phyloP scores from a whole-genome alignment of 2,329 filamentous ascomycete species.

The Aurifilum marmelostoma region DNA sequence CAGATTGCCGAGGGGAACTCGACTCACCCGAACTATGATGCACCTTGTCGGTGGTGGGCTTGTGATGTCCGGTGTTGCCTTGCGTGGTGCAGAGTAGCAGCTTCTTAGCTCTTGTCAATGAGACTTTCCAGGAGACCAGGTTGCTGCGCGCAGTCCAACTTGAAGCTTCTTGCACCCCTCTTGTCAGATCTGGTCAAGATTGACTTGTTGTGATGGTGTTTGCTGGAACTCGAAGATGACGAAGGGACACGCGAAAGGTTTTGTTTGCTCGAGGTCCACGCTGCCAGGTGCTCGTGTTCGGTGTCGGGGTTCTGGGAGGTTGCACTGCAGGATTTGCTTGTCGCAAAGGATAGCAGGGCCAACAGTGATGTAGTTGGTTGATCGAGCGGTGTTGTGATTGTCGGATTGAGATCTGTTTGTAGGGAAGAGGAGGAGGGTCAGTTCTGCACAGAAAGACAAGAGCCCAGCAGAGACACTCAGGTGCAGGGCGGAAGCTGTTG shows the following conservation, averaged over 20 bases:
- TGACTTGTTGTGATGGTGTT: neutral
- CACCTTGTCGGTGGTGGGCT: neutral
- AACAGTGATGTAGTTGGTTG: neutral
- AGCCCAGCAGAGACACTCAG: neutral
- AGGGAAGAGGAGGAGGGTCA: neutral
- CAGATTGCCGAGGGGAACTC: neutral
- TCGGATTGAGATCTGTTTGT: neutral
- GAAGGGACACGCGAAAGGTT: neutral
- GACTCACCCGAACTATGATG: conserved; percentile 17
- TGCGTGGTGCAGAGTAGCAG: neutral
- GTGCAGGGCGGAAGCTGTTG: neutral
- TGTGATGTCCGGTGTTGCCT: conserved; percentile 3
- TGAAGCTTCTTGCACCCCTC: neutral
- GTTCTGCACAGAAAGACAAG: neutral
- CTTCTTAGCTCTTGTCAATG: neutral
- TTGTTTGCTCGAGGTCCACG: neutral
- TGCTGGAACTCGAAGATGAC: neutral
- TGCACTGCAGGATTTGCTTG: neutral
- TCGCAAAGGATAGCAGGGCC: neutral
- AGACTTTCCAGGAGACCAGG: neutral
- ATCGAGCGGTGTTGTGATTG: neutral
- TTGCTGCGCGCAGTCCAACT: neutral
- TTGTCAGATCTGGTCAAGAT: neutral
- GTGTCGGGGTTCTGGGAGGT: neutral
- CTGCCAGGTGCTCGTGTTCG: neutral